Base-by-base conservation (phyloP, 1,139 yeast genomes). In the Blastobotrys buckinghamii region DNA sequence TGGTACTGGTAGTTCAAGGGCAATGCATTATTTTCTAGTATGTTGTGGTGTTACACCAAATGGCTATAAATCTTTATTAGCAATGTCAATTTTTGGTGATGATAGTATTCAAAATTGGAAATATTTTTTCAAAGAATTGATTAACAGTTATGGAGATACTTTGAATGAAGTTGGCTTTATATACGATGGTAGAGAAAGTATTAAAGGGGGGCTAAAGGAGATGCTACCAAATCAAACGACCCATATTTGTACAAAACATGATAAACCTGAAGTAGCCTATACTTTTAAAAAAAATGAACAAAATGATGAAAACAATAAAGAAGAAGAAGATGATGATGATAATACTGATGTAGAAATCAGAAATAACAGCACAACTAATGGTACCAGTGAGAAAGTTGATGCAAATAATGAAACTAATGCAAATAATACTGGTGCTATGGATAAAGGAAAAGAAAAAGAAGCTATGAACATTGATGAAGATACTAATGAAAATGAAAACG, bases 1-100 rank as follows among this genome's bases (percentile, higher is more conserved):
- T 29, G 39, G 5, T 15, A 30, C 13, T 15, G n/a, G n/a, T n/a
- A n/a, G n/a, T n/a, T n/a, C n/a, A n/a, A n/a, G n/a, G 26, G 37
- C 15, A 17, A 10, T n/a, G 24, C 29, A 32, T 10, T n/a, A 20
- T 10, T 44, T 30, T 32, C 37, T 38, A 24, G 17, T 16, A 26
- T 37, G 42, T 9, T 36, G 33, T 12, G 47, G 42, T 8, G 16
- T 20, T 17, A 44, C 42, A 7, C 12, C 27, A 5, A 33, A 38
- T 20, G 26, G 30, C 24, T 37, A 44, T 20, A 38, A 39, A 26
- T 24, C 47, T 1, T 12, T 44, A 13, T 24, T 44, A 24, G 47
- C 42, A 4, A 15, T 44, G 22, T 37, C 47, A 27, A 39, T 44
- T 2, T 32, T 38, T 22, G 47, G 42, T 10, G 35, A 33, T 6